Evolutionary conservation across 805 yeast genomes (phyloP), one percentile per base, ranked within the genome.

Genomic region (Kazachstania psychrophila): DNA sequence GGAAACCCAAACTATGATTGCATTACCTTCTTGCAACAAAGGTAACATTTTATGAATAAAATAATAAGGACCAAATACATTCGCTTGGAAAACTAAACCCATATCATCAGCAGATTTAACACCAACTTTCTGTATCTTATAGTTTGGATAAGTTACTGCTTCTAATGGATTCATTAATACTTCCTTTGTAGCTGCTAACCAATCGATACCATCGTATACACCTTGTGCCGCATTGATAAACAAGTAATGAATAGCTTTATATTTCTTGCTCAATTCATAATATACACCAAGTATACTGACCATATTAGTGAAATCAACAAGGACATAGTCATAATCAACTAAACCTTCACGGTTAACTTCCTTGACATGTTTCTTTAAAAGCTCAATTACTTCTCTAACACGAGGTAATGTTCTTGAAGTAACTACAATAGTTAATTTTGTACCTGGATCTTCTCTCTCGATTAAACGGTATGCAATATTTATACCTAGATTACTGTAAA

Each of bases 31-130:
- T 8, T 60, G 45, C n/a, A 88, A 60, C 25, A 75, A 60, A 2
- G 74, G 74, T 27, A 67, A 57, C 15, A 89, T 61, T 44, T 73
- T 77, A 47, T 81, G 83, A 37, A 88, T 68, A 36, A 92, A 63
- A 58, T 78, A 92, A 63, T 83, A 88, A 2, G 97, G 97, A 0
- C 95, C 95, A 62, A 92, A 85, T n/a, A 89, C 95, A 54, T 92
- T 92, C 5, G 92, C 94, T 60, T 92, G 95, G 64, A 89, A 92
- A 4, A 87, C 86, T 22, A 82, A 63, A 1, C 97, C 96, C 66
- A 89, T 48, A 0, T 75, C 87, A 59, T 92, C 98, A 14, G 52
- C 56, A 1, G 95, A 75, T 51, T 72, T 75, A 18, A 79, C 77
- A 4, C 96, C 96, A 13, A 74, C 69, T 39, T 72, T 68, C 65